These are phyloP conservation scores for Phyllosticta paracitricarpa DNA, from an alignment of 2,329 filamentous ascomycete species.

Conservation along the genomic window DNA sequence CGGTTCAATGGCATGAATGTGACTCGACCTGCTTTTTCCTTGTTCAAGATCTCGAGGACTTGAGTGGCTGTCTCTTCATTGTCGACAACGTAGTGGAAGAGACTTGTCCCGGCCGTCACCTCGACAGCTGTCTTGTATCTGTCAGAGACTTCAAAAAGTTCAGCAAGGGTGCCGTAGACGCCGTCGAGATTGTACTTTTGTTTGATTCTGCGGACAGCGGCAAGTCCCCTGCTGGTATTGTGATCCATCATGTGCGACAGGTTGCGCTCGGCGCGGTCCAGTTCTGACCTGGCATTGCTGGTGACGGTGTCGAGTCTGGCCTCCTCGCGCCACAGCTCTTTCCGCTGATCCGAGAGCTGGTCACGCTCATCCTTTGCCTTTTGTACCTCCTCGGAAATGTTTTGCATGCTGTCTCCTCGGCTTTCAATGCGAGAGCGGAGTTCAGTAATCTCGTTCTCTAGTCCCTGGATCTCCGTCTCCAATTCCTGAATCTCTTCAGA, in stretches of 20 bases:
- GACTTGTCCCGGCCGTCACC: slow-evolving; percentile 79
- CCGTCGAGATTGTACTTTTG: slow-evolving; percentile 69
- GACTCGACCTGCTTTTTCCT: slow-evolving; percentile 70
- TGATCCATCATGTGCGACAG: slow-evolving; percentile 82
- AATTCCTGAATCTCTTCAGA: slow-evolving; percentile 71
- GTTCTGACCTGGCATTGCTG: slow-evolving; percentile 63
- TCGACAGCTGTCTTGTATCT: slow-evolving; percentile 83
- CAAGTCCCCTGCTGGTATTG: slow-evolving; percentile 74
- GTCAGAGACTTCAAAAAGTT: slow-evolving; percentile 80
- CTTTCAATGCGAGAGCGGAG: slow-evolving; percentile 67
- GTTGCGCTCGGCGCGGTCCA: slow-evolving; percentile 64
- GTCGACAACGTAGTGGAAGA: slow-evolving; percentile 96
- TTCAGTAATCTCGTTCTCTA: slow-evolving; percentile 63
- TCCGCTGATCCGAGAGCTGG: slow-evolving; percentile 73
- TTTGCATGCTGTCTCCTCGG: slow-evolving; percentile 63
- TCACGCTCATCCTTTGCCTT: slow-evolving; percentile 70
- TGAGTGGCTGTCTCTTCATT: slow-evolving; percentile 77
- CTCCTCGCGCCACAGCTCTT: slow-evolving; percentile 78
- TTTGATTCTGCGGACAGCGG: slow-evolving; percentile 76
- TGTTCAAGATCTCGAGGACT: slow-evolving; percentile 69
- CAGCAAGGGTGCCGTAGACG: slow-evolving; percentile 84
- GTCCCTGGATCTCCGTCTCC: slow-evolving; percentile 57
- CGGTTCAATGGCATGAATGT: slow-evolving; percentile 93
- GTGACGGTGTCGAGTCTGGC: slow-evolving; percentile 75
- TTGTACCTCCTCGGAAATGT: slow-evolving; percentile 63